Evolutionary conservation across 2,329 filamentous ascomycete species (phyloP).

Genomic region (Stagonosporopsis vannaccii): DNA sequence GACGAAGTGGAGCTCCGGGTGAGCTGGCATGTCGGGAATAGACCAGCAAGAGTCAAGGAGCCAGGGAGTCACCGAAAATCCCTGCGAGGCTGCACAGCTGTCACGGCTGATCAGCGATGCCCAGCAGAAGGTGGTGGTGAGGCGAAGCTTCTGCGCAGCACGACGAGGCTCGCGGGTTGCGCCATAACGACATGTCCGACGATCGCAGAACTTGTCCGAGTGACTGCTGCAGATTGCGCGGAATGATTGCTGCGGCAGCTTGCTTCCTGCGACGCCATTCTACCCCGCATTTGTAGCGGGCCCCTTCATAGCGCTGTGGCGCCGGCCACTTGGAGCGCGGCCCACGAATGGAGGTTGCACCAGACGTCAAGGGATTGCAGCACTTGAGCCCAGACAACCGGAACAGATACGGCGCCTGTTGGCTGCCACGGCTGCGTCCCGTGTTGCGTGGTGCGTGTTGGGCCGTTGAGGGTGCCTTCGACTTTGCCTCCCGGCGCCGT

Average conservation of each 20-base stretch:
- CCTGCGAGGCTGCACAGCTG: slow-evolving; percentile 15
- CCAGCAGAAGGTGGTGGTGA: slow-evolving; percentile 6
- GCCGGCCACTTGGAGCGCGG: slow-evolving; percentile 21
- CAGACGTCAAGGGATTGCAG: slow-evolving; percentile 25
- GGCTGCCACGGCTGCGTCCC: slow-evolving; percentile 23
- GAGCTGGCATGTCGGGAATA: slow-evolving; percentile 15
- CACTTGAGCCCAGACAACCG: slow-evolving; percentile 23
- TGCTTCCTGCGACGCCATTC: slow-evolving; percentile 15
- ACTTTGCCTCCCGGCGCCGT: slow-evolving; percentile 23
- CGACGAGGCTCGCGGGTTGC: slow-evolving; percentile 22
- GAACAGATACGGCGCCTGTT: slow-evolving; percentile 25
- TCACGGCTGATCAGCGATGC: slow-evolving; percentile 8
- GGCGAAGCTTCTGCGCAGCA: slow-evolving; percentile 1
- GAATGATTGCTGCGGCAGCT: slow-evolving; percentile 27
- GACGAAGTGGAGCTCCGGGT: slow-evolving; percentile 13
- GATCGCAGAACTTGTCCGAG: slow-evolving; percentile 19
- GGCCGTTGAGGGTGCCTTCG: slow-evolving; percentile 21
- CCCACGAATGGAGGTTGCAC: slow-evolving; percentile 15
- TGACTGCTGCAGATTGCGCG: slow-evolving; percentile 29
- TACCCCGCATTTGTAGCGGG: slow-evolving; percentile 15
- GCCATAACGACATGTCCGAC: slow-evolving; percentile 23
- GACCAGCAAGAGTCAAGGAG: slow-evolving; percentile 7
- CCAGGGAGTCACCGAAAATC: slow-evolving; percentile 12
- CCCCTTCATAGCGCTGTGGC: slow-evolving; percentile 23
- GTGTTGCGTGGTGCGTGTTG: slow-evolving; percentile 4